Conservation (phyloP, 345 rosid species). For the Syzygium aqueum region DNA sequence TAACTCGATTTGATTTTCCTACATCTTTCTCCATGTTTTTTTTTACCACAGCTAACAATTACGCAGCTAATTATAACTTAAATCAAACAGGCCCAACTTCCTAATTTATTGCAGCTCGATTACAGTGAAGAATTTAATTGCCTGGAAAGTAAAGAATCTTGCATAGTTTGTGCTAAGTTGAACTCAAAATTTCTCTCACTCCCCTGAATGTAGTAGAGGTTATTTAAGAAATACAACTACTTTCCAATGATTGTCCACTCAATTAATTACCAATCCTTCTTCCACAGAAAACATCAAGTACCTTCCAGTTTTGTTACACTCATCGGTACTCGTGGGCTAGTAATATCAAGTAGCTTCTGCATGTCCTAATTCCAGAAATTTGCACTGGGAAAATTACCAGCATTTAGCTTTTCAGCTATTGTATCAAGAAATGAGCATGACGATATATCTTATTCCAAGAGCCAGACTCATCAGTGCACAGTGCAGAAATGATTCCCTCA, state of each 20-base stretch:
- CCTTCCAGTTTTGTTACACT: not conserved
- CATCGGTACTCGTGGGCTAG: not conserved
- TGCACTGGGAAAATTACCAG: not conserved
- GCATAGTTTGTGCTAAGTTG: not conserved
- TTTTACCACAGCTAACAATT: not conserved
- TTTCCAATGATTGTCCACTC: not conserved
- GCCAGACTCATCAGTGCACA: not conserved
- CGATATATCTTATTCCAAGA: not conserved
- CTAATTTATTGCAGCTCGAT: not conserved
- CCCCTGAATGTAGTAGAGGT: not conserved
- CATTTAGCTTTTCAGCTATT: not conserved
- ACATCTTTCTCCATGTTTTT: not conserved
- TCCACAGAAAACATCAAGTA: not conserved
- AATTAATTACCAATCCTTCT: not conserved
- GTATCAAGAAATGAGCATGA: not conserved
- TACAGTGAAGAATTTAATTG: not conserved
- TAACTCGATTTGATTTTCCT: not conserved
- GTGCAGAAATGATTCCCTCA: not conserved
- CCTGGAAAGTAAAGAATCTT: not conserved
- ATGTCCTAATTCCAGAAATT: not conserved
- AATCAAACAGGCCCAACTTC: not conserved
- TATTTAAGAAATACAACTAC: not conserved
- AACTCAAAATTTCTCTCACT: not conserved
- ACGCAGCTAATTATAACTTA: not conserved
- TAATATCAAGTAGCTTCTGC: not conserved